These are phyloP conservation scores for Neospora caninum DNA, from an alignment of 169 alveolate species.

Conservation along the genomic window DNA sequence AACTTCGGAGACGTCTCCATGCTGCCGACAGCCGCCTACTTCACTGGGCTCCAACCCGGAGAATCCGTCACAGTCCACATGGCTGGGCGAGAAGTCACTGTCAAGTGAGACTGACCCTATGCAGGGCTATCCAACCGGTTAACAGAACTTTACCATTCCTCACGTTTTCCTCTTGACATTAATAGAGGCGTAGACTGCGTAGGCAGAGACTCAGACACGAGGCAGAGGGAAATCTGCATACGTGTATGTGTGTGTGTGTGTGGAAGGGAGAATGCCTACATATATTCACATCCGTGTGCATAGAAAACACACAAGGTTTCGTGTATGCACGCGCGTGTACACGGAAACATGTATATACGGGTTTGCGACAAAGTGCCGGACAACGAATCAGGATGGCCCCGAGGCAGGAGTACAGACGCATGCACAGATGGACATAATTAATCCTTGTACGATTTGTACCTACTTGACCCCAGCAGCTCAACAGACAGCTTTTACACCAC, in stretches of 20 bases:
- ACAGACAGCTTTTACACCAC: too few relatives aligned
- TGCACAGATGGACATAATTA: too few relatives aligned
- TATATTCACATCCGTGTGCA: background rate
- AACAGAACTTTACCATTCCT: too few relatives aligned
- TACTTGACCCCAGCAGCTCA: too few relatives aligned
- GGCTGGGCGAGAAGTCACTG: constrained; percentile 44
- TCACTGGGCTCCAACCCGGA: constrained; percentile 42
- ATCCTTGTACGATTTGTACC: too few relatives aligned
- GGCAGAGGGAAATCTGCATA: too few relatives aligned
- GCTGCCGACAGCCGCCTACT: constrained; percentile 47
- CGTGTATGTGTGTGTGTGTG: too few relatives aligned
- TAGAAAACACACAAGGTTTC: background rate
- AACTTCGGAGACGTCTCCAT: constrained; percentile 52
- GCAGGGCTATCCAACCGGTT: too few relatives aligned
- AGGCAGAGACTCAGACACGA: too few relatives aligned
- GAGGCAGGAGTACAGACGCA: too few relatives aligned
- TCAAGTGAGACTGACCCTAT: constrained; percentile 1
- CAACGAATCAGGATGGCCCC: too few relatives aligned
- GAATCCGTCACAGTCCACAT: constrained; percentile 38
- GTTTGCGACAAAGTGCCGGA: too few relatives aligned
- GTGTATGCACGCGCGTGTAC: background rate
- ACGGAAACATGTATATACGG: background rate
- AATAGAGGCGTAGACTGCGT: background rate
- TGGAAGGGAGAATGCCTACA: background rate
- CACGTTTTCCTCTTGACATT: background rate